Conservation (phyloP, 306 rosid species). For the Corylus avellana region DNA sequence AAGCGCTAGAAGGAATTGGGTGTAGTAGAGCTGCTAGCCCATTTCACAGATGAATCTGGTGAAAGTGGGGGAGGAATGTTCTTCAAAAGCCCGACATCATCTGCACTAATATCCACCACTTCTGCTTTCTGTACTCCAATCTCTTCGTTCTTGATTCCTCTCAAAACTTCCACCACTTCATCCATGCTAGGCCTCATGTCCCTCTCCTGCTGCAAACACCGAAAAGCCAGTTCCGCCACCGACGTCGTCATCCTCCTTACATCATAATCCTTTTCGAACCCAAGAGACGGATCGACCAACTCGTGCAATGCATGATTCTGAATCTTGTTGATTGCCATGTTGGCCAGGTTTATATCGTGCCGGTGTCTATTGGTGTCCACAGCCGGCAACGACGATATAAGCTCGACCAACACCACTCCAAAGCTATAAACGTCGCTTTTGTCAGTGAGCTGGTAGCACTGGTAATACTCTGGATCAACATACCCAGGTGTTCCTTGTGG, state of each 20-base stretch:
- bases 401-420: constrained; percentile 83
- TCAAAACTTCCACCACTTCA: constrained; percentile 61
- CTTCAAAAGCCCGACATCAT: constrained; percentile 58
- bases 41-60: constrained; percentile 60
- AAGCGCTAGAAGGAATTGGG: constrained; percentile 53
- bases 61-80: constrained; percentile 51
- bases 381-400: constrained; percentile 73
- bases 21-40: constrained; percentile 67
- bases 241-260: constrained; percentile 51
- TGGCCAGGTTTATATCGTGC: constrained; percentile 70
- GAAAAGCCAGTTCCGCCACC: constrained; percentile 82
- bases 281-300: constrained; percentile 71
- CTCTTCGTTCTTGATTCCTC: constrained; percentile 52
- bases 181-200: constrained; percentile 87
- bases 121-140: constrained; percentile 27
- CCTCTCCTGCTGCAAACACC: constrained; percentile 80
- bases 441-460: constrained; percentile 68
- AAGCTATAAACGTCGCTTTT: constrained; percentile 95
- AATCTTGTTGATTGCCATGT: constrained; percentile 65
- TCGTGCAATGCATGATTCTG: constrained; percentile 59
- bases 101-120: constrained; percentile 46
- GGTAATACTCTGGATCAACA: constrained; percentile 92
- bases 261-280: constrained; percentile 43
- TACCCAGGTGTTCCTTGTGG: constrained; percentile 99
- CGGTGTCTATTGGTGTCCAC: constrained; percentile 78